A percentile compares a stretch with the other conserved stretches of the same genome.
Evolutionary conservation across 805 yeast genomes (phyloP).

Genomic region (Candida yuanshanica): DNA sequence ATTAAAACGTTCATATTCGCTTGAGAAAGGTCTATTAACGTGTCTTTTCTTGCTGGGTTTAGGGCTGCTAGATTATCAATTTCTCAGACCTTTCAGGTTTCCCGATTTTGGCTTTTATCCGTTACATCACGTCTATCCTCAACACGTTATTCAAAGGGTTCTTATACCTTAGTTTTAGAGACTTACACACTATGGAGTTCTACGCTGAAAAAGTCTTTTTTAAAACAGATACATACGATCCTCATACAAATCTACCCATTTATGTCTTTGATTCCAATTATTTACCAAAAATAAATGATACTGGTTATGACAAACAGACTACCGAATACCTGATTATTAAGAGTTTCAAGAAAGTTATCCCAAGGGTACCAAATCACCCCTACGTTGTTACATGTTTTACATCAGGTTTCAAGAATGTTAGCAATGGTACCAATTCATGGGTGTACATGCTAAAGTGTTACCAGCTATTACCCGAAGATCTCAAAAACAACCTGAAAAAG

Average conservation of each 20-base stretch:
- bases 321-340: constrained; percentile 38
- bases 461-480: constrained; percentile 50
- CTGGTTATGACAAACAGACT: constrained; percentile 30
- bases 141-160: background rate
- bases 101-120: background rate
- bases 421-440: constrained; percentile 44
- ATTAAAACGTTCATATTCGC: too few relatives aligned
- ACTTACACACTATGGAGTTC: constrained; percentile 17
- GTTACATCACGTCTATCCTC: background rate
- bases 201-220: constrained; percentile 41
- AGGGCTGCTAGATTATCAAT: too few relatives aligned
- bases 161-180: background rate
- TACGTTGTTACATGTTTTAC: constrained; percentile 74
- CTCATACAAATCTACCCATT: constrained; percentile 61
- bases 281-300: constrained; percentile 54
- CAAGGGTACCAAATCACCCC: constrained; percentile 51
- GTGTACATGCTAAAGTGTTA: constrained; percentile 63
- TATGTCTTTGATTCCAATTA: constrained; percentile 81
- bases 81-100: background rate
- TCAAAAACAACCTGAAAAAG: constrained; percentile 49
- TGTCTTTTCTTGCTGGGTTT: too few relatives aligned
- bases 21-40: too few relatives aligned
- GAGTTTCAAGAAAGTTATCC: constrained; percentile 52
- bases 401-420: constrained; percentile 61
- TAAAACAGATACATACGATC: constrained; percentile 58